Evolutionary conservation across 2,329 filamentous ascomycete species (phyloP).

Genomic region (Colletotrichum plurivorum): DNA sequence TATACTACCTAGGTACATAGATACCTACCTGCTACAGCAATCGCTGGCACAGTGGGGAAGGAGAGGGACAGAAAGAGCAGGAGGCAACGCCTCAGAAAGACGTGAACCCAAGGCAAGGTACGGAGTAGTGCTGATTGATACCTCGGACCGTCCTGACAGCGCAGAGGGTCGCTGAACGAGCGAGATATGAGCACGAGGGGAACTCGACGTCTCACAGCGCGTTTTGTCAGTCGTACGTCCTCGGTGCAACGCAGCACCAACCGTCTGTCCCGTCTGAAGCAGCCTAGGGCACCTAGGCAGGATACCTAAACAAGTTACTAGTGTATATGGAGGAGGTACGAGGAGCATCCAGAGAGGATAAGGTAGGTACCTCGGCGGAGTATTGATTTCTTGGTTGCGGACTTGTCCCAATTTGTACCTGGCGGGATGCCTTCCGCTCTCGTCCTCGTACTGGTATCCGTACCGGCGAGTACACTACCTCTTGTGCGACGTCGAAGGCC

Average conservation of each 20-base stretch:
- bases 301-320: no score
- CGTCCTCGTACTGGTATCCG: constrained; percentile 9
- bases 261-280: neutral
- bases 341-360: constrained; percentile 10
- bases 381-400: constrained; percentile 23
- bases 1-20: no score
- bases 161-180: constrained; percentile 12
- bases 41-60: no score
- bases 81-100: no score
- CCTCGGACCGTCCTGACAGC: neutral
- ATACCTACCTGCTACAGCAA: no score
- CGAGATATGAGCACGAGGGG: constrained; percentile 24
- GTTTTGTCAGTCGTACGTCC: constrained; percentile 21
- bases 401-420: constrained; percentile 22
- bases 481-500: constrained; percentile 1
- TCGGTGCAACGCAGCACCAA: constrained; percentile 29
- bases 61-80: no score
- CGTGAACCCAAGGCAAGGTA: no score
- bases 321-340: neutral
- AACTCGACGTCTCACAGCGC: constrained; percentile 28
- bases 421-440: constrained; percentile 15
- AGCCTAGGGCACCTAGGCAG: neutral
- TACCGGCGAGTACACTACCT: neutral
- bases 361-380: constrained; percentile 8
- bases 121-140: no score